These are phyloP conservation scores for Petunia secreta DNA, from an alignment of 257 asterid genomes.

Conservation along the genomic window DNA sequence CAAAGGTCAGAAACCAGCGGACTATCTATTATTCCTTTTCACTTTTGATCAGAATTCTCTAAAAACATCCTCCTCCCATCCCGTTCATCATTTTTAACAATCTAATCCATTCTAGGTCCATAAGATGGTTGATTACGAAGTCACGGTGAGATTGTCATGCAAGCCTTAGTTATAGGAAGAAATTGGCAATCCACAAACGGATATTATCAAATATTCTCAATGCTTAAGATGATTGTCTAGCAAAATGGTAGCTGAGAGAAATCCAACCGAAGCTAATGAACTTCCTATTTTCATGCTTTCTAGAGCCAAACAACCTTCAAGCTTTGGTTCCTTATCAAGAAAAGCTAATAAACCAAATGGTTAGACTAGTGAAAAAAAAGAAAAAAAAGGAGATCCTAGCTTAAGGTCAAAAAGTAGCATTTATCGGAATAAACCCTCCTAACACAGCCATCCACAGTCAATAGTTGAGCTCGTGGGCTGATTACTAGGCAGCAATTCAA, in stretches of 20 bases:
- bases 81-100: neutral
- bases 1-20: conserved; percentile 7
- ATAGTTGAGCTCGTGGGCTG: neutral
- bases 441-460: neutral
- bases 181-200: neutral
- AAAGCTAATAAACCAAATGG: neutral
- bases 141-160: neutral
- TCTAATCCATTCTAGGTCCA: neutral
- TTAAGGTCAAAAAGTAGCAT: neutral
- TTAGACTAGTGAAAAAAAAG: neutral
- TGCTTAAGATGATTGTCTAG: neutral
- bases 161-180: neutral
- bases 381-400: neutral
- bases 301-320: neutral
- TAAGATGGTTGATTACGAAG: neutral
- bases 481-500: conserved; percentile 7
- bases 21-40: conserved; percentile 1
- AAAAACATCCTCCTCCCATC: neutral
- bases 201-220: conserved; percentile 10
- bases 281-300: neutral
- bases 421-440: neutral
- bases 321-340: neutral
- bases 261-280: neutral
- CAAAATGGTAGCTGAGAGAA: conserved; percentile 1
- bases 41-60: neutral